Base-by-base conservation (phyloP, 257 asterid species). In the Nicotiana knightiana region DNA sequence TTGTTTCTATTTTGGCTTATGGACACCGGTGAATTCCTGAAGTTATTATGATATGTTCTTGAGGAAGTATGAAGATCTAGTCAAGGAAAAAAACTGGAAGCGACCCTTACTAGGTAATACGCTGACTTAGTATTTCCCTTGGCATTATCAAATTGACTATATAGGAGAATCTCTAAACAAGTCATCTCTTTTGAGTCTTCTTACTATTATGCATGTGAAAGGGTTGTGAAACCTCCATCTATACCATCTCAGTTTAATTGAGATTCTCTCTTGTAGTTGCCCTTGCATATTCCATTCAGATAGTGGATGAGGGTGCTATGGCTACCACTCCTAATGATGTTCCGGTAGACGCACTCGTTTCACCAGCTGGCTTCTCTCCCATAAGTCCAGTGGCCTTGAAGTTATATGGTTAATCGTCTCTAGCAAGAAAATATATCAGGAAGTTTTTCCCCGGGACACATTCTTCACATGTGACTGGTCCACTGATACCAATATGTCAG, bases 1-100 rank as follows among this genome's bases (percentile, higher is more conserved):
- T 63, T 18, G 9, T 37, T 35, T 77, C 8, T 1, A 1, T 26
- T n/a, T 58, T 37, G 35, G 66, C 81, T 54, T 26, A 55, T 54
- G 51, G 6, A 43, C 32, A 53, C 37, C n/a, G 11, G 28, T 1
- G 32, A 28, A 43, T 32, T 64, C 48, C 33, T 55, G 64, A 79
- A 79, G 82, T 61, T 82, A 81, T 32, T 81, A 81, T n/a, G 79
- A 67, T 30, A 51, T 67, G 67, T 81, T 81, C 67, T 58, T 81
- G 65, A 67, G 67, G 10, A 67, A 81, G 5, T 67, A 81, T 32
- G 59, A 66, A 81, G 84, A 81, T 17, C 59, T n/a, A 30, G 21
- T 55, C 17, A 81, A 35, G 43, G 59, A 57, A 12, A 81, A 51
- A 77, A 55, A 67, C 37, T 81, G 83, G 83, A 81, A 81, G 57